Percentiles rank a stretch among this genome's conserved stretches.
These are phyloP conservation scores for Paraurostyla sp. DNA, from an alignment of 73 alveolate species.

Conservation along the genomic window DNA sequence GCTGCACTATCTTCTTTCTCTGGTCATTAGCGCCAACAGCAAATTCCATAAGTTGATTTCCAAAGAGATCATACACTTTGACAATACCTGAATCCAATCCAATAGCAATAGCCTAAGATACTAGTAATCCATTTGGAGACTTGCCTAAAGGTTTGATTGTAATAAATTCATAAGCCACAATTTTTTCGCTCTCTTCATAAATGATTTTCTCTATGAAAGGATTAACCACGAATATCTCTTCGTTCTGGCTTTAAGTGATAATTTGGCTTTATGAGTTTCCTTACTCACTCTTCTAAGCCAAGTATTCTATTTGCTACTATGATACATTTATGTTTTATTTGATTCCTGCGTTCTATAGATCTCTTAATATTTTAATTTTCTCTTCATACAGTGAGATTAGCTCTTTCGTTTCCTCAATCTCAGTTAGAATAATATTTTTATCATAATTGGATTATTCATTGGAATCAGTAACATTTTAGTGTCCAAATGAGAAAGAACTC, in stretches of 20 bases:
- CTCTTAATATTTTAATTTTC: not conserved
- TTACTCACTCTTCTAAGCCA: not conserved
- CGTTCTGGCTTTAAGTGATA: not conserved
- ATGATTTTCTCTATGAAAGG: constrained; percentile 37
- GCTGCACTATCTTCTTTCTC: not conserved
- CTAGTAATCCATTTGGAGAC: constrained; percentile 31
- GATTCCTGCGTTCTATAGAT: not conserved
- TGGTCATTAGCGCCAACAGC: not conserved
- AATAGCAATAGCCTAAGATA: constrained; percentile 10
- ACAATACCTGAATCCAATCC: constrained; percentile 41
- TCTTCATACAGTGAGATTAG: constrained; percentile 9
- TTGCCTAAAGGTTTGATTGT: constrained; percentile 53
- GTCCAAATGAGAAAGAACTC: no score
- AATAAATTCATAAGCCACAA: constrained; percentile 41
- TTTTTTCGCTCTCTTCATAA: constrained; percentile 3
- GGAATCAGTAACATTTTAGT: no score
- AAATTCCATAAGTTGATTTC: not conserved
- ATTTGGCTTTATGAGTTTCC: not conserved
- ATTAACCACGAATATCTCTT: not conserved
- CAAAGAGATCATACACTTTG: constrained; percentile 40
- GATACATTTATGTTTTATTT: not conserved
- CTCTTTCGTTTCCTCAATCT: not conserved
- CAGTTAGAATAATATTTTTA: not conserved
- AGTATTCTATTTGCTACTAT: not conserved
- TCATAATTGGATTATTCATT: no score